Base-by-base conservation (phyloP, 345 rosid species). In the Gossypium ekmanianum region DNA sequence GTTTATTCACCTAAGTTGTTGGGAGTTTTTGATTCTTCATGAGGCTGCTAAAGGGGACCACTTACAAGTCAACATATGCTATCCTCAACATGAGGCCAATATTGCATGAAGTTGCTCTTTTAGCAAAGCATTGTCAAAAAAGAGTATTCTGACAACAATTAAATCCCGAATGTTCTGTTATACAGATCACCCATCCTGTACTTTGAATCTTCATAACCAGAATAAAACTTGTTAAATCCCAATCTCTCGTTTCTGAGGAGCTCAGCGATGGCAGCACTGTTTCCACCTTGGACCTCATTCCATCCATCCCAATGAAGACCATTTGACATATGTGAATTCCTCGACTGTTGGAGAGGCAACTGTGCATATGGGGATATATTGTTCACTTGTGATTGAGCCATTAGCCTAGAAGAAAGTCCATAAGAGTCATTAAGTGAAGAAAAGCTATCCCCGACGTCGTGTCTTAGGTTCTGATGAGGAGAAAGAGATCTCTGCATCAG, bases 121-220 rank as follows among this genome's bases (percentile, higher is more conserved):
- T 26, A 13, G 74, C 72, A 58, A 45, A 54, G 54, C 77, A 67
- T 62, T 65, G 74, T 67, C 75, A 26, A 68, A 59, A 12, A 58
- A 27, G 29, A 12, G 22, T 66, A 62, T 66, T 68, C 75, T 74
- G 14, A 59, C 67, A 80, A 67, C 64, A 61, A 73, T 93, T 78
- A 91, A 82, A 88, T 87, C 83, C 91, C 90, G 83, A 85, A 95
- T 57, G 91, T 86, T 83, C 97, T 86, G 83, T 80, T 84, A 76
- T 88, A 89, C 61, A 88, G 77, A 82, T 89, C 89, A 16, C 91
- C 90, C 10, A 86, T 84, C 83, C 82, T 78, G 75, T 80, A 87
- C 81, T 88, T 79, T n/a, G 92, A 82, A 26, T 87, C 95, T 76
- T 94, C 99, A 70, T 85, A 93, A 39, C 91, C 92, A 29, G 71